phyloP scores from a whole-genome alignment of 23 red algal species.

The Gracilaria domingensis region DNA sequence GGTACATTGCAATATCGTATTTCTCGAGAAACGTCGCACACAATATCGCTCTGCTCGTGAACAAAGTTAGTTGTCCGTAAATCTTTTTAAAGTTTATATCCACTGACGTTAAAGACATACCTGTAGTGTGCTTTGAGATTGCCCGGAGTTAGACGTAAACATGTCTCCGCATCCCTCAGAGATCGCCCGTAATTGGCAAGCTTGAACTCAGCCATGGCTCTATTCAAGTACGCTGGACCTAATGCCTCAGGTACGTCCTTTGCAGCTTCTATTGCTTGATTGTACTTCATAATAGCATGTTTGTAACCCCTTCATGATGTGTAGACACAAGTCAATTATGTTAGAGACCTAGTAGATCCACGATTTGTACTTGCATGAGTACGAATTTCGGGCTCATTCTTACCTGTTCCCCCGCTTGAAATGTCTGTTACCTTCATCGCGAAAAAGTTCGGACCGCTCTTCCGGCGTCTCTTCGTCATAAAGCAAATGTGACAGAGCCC shows the following conservation, averaged over 20 bases:
- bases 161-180: constrained; percentile 27
- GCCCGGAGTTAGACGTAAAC: neutral
- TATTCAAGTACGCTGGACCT: constrained; percentile 33
- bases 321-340: neutral
- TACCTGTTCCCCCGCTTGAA: constrained; percentile 59
- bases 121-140: constrained; percentile 42
- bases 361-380: neutral
- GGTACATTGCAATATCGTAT: constrained; percentile 3
- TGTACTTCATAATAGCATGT: constrained; percentile 30
- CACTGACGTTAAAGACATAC: neutral
- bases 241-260: constrained; percentile 33
- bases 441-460: constrained; percentile 58
- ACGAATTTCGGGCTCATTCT: neutral
- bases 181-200: constrained; percentile 64
- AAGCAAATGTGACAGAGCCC: constrained; percentile 66
- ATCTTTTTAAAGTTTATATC: neutral
- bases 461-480: constrained; percentile 72
- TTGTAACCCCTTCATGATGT: constrained; percentile 26
- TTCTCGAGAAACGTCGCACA: constrained; percentile 42
- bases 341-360: neutral
- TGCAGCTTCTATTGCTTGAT: constrained; percentile 30
- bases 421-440: constrained; percentile 64
- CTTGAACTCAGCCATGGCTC: constrained; percentile 62
- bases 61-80: neutral
- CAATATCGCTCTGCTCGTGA: constrained; percentile 15